Percentiles rank a stretch among this genome's conserved stretches.
phyloP scores from a whole-genome alignment of 2,329 filamentous ascomycete genomes.

The Fusarium nisikadoi region DNA sequence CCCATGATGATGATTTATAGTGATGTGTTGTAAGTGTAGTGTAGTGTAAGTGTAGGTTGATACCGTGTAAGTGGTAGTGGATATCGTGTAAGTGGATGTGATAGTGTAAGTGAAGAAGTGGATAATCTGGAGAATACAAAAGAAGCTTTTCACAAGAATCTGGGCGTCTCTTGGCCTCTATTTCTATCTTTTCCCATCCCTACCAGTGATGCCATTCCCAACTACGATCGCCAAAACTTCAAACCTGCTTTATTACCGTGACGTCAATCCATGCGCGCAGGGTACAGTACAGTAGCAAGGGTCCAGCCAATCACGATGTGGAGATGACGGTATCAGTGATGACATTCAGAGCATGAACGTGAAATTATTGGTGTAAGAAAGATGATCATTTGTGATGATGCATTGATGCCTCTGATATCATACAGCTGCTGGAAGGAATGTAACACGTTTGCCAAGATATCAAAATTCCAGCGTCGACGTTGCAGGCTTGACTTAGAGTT shows the following conservation, averaged over 20 bases:
- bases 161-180: constrained; percentile 33
- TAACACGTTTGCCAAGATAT: neutral
- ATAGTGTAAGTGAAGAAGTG: neutral
- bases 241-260: constrained; percentile 36
- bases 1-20: constrained; percentile 44
- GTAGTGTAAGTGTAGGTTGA: neutral
- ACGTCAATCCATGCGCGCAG: constrained; percentile 29
- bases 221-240: constrained; percentile 5
- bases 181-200: neutral
- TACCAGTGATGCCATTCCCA: neutral
- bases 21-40: neutral
- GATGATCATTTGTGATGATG: neutral
- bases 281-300: constrained; percentile 3
- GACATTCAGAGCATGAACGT: neutral
- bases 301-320: constrained; percentile 23
- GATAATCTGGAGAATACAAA: constrained; percentile 8
- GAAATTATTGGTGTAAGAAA: constrained; percentile 4
- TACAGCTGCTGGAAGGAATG: neutral
- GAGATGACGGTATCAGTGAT: constrained; percentile 21
- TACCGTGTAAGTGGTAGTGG: neutral
- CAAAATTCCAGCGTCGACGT: neutral
- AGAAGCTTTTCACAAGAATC: constrained; percentile 16
- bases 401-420: constrained; percentile 2
- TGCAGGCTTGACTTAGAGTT: neutral
- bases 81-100: neutral